A percentile compares a stretch with the other conserved stretches of the same genome.
phyloP scores from a whole-genome alignment of 2,329 filamentous ascomycete genomes.

The Claviceps africana region DNA sequence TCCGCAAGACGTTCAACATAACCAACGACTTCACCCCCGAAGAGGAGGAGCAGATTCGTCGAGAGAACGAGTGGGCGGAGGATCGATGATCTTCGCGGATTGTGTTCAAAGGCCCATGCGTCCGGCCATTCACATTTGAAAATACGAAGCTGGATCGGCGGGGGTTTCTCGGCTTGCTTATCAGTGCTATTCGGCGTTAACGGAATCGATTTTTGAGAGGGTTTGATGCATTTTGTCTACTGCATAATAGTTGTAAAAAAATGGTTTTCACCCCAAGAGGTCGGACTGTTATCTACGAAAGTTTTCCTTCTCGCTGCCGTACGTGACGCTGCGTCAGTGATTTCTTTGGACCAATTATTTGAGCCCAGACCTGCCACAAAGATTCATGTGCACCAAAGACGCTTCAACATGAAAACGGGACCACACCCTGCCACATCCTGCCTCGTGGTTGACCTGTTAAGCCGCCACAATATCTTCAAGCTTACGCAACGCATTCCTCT shows the following conservation, averaged over 20 bases:
- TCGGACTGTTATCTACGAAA: neutral
- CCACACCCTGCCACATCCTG: neutral
- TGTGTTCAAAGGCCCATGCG: neutral
- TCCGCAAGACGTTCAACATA: conserved; percentile 99
- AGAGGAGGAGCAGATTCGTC: conserved; percentile 93
- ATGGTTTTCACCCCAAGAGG: neutral
- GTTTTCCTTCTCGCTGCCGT: neutral
- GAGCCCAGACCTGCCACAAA: neutral
- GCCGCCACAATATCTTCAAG: neutral
- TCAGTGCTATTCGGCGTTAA: conserved; percentile 9
- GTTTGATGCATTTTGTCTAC: conserved; percentile 5
- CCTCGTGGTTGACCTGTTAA: neutral
- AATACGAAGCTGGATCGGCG: neutral
- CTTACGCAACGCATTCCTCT: neutral
- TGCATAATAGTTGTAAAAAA: neutral
- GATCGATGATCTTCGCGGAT: conserved; percentile 42
- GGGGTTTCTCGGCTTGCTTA: neutral
- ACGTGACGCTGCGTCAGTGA: neutral
- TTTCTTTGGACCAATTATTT: neutral
- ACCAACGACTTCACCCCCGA: conserved; percentile 98
- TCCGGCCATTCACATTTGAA: neutral
- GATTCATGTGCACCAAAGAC: neutral
- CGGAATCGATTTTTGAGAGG: conserved; percentile 6
- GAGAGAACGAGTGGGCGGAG: conserved; percentile 86
- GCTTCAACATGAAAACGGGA: neutral